Conservation (phyloP, 1,139 yeast genomes). For the Geotrichum candidum region DNA sequence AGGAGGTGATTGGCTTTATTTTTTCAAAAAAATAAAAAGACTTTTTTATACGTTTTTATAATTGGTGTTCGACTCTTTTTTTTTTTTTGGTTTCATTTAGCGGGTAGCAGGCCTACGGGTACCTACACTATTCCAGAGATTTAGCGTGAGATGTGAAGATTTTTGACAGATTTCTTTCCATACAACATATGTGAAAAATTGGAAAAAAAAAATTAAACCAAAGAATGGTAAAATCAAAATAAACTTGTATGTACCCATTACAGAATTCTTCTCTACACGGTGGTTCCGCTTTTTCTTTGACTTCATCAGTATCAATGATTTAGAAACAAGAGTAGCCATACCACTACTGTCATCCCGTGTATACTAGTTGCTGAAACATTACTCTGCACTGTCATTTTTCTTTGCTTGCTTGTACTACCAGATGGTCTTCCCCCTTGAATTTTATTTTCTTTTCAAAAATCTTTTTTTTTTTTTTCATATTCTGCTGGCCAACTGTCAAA, state of each 20-base stretch:
- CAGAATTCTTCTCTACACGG: neutral
- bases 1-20: neutral
- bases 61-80: neutral
- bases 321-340: neutral
- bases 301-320: neutral
- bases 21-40: neutral
- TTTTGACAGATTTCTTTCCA: neutral
- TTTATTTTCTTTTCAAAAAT: neutral
- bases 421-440: neutral
- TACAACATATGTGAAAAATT: neutral
- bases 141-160: neutral
- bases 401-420: neutral
- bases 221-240: neutral
- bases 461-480: neutral
- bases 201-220: neutral
- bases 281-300: neutral
- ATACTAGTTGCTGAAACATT: neutral
- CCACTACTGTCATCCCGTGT: neutral
- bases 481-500: neutral
- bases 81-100: neutral
- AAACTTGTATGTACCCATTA: neutral
- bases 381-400: neutral
- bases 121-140: neutral
- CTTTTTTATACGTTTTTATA: neutral
- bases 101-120: neutral